Evolutionary conservation across 352 stramenopile genomes (phyloP).

Genomic region (Thraustochytrium sp.): DNA sequence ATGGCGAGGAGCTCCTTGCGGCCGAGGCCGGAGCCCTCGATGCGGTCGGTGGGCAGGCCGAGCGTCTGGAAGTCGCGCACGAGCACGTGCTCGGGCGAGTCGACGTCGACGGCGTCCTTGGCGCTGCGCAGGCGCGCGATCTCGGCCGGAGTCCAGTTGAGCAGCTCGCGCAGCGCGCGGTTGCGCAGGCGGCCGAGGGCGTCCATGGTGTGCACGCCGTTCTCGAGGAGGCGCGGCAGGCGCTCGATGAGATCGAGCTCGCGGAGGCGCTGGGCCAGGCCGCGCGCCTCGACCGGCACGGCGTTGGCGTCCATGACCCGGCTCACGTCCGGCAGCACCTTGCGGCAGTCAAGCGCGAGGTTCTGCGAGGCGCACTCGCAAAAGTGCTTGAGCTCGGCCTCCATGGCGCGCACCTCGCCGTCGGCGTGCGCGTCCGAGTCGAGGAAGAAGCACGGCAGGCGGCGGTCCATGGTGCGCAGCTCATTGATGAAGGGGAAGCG

Average conservation of each 20-base stretch:
- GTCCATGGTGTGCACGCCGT: neutral
- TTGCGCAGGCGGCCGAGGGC: neutral
- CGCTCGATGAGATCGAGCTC: neutral
- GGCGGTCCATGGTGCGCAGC: neutral
- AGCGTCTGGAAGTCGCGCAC: constrained; percentile 17
- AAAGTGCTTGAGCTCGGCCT: neutral
- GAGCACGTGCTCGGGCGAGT: neutral
- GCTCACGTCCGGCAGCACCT: neutral
- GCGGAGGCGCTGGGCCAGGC: neutral
- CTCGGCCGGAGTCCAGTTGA: neutral
- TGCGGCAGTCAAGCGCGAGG: constrained; percentile 13
- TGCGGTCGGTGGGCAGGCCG: neutral
- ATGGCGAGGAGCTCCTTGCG: constrained; percentile 10
- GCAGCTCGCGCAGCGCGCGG: neutral
- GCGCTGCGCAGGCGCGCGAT: neutral
- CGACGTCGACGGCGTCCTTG: neutral
- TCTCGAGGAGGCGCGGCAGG: constrained; percentile 4
- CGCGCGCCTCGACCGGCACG: neutral
- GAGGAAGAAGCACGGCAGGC: constrained; percentile 23
- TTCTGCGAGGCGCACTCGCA: neutral
- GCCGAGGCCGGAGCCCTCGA: neutral
- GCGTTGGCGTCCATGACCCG: neutral
- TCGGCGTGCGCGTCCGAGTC: neutral
- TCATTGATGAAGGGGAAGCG: constrained; percentile 10
- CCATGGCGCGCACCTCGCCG: neutral